These are phyloP conservation scores for Tranzscheliella williamsii DNA, from an alignment of 1,284 basidiomycete species.

Conservation along the genomic window DNA sequence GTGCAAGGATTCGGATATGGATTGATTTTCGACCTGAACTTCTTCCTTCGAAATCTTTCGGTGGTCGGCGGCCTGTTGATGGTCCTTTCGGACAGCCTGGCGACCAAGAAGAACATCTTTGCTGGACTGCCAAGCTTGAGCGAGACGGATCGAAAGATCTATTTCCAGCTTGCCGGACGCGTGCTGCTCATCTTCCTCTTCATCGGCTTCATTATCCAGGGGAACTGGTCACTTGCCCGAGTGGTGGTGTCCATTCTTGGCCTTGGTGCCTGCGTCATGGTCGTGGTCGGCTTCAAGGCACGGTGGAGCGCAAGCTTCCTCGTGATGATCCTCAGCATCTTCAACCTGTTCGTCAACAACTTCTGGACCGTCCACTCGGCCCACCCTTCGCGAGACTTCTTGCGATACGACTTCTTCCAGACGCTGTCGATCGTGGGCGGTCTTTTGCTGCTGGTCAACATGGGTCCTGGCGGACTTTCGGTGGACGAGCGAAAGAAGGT, in stretches of 20 bases:
- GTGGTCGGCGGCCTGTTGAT: conserved; percentile 92
- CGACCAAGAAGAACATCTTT: conserved; percentile 76
- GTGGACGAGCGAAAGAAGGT: conserved; percentile 99
- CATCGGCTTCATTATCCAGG: conserved; percentile 94
- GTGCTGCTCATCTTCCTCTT: conserved; percentile 98
- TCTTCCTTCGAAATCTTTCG: conserved; percentile 94
- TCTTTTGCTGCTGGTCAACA: conserved; percentile 93
- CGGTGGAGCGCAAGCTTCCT: conserved; percentile 98
- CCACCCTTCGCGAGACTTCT: conserved; percentile 95
- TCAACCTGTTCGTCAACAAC: conserved; percentile 92
- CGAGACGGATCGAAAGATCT: conserved; percentile 97
- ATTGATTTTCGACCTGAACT: conserved; percentile 95
- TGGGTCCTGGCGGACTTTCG: conserved; percentile 94
- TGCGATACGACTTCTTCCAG: conserved; percentile 66
- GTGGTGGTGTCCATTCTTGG: conserved; percentile 76
- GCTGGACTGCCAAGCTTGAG: conserved; percentile 83
- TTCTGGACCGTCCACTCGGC: conserved; percentile 91
- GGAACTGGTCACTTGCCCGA: conserved; percentile 82
- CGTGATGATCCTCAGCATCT: conserved; percentile 83
- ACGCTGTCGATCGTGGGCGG: conserved; percentile 89
- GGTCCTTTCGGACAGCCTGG: conserved; percentile 94
- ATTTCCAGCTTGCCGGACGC: conserved; percentile 84
- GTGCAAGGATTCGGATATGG: conserved; percentile 92
- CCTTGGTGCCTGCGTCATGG: conserved; percentile 83
- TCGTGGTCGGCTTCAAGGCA: conserved; percentile 98